Evolutionary conservation across 129 eudicot genomes (phyloP).

Genomic region (Chrysanthemum makinoi): DNA sequence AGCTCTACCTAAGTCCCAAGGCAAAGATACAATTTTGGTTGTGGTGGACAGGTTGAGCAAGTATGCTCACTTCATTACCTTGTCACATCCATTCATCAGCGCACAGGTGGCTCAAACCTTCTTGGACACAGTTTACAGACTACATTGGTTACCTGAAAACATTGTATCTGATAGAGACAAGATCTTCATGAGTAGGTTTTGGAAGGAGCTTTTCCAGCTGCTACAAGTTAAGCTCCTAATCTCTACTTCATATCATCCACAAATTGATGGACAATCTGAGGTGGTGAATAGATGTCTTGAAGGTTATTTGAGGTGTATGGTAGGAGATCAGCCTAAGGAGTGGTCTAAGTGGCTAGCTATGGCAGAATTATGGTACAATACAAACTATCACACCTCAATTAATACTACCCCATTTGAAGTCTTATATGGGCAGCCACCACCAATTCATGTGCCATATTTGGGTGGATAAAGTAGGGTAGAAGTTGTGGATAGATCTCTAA

Average conservation of each 20-base stretch:
- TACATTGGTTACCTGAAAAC: neutral
- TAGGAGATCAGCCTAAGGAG: neutral
- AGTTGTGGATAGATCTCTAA: neutral
- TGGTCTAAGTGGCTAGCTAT: neutral
- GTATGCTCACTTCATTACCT: neutral
- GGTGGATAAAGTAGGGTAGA: neutral
- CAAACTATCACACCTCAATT: neutral
- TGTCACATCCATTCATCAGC: neutral
- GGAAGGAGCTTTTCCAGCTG: neutral
- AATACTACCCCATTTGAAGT: neutral
- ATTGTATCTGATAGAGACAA: neutral
- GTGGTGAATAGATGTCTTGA: neutral
- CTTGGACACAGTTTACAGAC: neutral
- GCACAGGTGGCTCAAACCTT: neutral
- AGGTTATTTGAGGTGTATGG: neutral
- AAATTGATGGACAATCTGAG: neutral
- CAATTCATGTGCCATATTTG: neutral
- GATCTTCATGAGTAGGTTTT: neutral
- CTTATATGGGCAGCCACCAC: neutral
- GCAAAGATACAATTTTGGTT: neutral
- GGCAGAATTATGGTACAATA: neutral
- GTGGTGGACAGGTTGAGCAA: neutral
- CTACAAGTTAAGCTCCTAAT: neutral
- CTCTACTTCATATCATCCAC: neutral
- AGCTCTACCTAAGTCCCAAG: neutral